Evolutionary conservation across 768 basidiomycete genomes (phyloP).

Genomic region (Tulasnella sp.): DNA sequence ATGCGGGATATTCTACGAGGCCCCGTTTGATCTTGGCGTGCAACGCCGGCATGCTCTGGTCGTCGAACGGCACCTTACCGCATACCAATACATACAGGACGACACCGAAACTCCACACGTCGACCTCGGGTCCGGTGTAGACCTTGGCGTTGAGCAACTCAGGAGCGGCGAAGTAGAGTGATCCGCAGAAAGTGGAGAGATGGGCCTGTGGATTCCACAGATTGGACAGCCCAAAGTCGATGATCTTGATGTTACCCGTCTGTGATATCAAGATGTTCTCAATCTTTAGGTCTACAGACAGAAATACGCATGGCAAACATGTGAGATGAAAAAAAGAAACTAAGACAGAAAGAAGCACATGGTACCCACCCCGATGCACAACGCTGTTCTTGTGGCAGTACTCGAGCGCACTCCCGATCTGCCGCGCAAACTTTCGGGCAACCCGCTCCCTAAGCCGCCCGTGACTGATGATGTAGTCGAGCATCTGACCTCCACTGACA

Average conservation of each 20-base stretch:
- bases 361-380: conserved; percentile 61
- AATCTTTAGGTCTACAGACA: conserved; percentile 69
- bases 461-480: conserved; percentile 99
- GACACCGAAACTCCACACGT: conserved; percentile 98
- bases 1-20: conserved; percentile 91
- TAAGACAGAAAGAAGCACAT: neutral
- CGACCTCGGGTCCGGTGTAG: conserved; percentile 96
- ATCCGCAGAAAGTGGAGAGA: conserved; percentile 93
- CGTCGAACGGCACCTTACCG: conserved; percentile 98
- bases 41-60: conserved; percentile 97
- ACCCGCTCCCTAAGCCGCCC: conserved; percentile 90
- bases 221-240: conserved; percentile 97
- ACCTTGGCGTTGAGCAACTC: conserved; percentile 94
- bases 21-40: conserved; percentile 99
- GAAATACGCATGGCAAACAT: neutral
- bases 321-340: neutral
- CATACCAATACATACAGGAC: conserved; percentile 96
- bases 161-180: conserved; percentile 95
- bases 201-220: conserved; percentile 73
- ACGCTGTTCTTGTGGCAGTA: conserved; percentile 97
- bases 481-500: conserved; percentile 98
- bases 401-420: conserved; percentile 91
- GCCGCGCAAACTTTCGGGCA: conserved; percentile 93
- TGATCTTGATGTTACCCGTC: conserved; percentile 98
- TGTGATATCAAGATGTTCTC: conserved; percentile 99